Evolutionary conservation across 495 filamentous ascomycete species (phyloP).

Genomic region (Cenococcum geophilum): DNA sequence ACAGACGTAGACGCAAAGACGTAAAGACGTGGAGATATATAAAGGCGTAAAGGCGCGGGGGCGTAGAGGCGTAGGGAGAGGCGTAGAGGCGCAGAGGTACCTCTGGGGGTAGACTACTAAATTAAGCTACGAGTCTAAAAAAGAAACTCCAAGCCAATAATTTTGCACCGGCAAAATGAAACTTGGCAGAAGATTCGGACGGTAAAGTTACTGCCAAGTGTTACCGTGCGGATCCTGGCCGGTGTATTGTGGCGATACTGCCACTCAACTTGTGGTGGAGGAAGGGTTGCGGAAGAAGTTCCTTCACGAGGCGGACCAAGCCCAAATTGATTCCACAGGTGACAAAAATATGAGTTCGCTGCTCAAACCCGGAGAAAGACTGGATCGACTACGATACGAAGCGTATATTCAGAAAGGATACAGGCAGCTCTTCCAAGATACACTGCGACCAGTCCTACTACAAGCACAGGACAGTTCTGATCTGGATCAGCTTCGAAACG

Average conservation of each 20-base stretch:
- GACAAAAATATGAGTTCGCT: neutral
- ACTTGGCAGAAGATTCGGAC: too few relatives aligned
- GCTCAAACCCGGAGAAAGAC: neutral
- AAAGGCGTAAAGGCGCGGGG: too few relatives aligned
- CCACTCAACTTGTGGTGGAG: constrained; percentile 23
- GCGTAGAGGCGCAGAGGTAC: too few relatives aligned
- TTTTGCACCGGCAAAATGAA: too few relatives aligned
- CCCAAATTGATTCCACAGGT: neutral
- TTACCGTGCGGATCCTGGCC: too few relatives aligned
- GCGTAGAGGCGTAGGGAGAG: too few relatives aligned
- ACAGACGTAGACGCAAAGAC: too few relatives aligned
- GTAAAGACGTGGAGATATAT: too few relatives aligned
- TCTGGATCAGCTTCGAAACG: constrained; percentile 7
- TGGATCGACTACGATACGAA: constrained; percentile 11
- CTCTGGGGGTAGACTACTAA: too few relatives aligned
- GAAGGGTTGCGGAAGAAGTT: constrained; percentile 21
- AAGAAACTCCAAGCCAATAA: too few relatives aligned
- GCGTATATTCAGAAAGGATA: constrained; percentile 33
- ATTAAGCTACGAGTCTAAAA: too few relatives aligned
- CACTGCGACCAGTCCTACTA: constrained; percentile 7
- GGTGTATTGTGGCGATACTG: constrained; percentile 15
- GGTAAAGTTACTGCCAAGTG: too few relatives aligned
- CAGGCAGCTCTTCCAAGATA: constrained; percentile 34
- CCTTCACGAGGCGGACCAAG: neutral
- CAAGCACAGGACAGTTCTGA: constrained; percentile 1